Conservation (phyloP, 768 basidiomycete species). For the Russula earlei region DNA sequence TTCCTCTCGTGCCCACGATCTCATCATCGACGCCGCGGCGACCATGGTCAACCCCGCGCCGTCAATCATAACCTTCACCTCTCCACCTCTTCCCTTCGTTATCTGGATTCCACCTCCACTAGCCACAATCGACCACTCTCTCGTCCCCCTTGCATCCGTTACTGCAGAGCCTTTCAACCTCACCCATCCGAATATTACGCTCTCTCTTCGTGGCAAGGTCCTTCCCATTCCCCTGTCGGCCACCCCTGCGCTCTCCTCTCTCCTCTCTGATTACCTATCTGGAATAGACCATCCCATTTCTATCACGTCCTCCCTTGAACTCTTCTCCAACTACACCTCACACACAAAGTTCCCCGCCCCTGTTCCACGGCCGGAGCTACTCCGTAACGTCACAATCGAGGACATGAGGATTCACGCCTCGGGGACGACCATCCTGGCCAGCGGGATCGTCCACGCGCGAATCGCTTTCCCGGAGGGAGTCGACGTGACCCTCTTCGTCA, state of each 20-base stretch:
- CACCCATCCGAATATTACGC: slow-evolving; percentile 58
- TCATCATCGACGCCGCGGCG: slow-evolving; percentile 37
- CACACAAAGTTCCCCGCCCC: slow-evolving; percentile 56
- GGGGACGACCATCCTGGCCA: slow-evolving; percentile 46
- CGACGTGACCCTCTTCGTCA: slow-evolving; percentile 53
- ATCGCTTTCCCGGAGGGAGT: slow-evolving; percentile 65
- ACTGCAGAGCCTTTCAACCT: slow-evolving; percentile 47
- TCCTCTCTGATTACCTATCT: slow-evolving; percentile 58
- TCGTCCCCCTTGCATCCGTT: slow-evolving; percentile 45
- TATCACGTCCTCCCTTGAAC: slow-evolving; percentile 39
- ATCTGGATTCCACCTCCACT: slow-evolving; percentile 37
- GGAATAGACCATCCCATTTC: slow-evolving; percentile 46
- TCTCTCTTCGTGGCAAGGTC: slow-evolving; percentile 46
- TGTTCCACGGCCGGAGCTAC: slow-evolving; percentile 49
- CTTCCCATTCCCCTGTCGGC: slow-evolving; percentile 40
- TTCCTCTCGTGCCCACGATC: slow-evolving; percentile 27
- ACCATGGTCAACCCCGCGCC: slow-evolving; percentile 52
- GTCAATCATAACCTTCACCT: slow-evolving; percentile 36
- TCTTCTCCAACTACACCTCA: slow-evolving; percentile 41
- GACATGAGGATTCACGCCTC: slow-evolving; percentile 62
- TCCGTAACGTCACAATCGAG: slow-evolving; percentile 63
- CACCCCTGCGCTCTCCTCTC: slow-evolving; percentile 41
- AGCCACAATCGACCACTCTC: slow-evolving; percentile 15
- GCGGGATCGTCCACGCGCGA: slow-evolving; percentile 55
- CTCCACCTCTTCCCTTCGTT: slow-evolving; percentile 53